Base-by-base conservation (phyloP, 305 asterid genomes). In the Andrographis paniculata region DNA sequence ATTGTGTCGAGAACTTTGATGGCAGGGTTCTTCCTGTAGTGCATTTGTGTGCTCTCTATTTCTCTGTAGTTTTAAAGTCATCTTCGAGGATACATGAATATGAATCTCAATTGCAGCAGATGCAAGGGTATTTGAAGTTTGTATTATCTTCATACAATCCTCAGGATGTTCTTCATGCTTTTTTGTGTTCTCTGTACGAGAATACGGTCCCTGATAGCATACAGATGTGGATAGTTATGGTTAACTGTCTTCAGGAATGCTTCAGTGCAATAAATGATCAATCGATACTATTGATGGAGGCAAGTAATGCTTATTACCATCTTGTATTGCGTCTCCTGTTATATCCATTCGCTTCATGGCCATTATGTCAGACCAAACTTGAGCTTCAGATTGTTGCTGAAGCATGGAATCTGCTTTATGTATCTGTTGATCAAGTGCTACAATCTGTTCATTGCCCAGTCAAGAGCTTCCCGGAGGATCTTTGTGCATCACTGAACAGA, bases 321-420 rank as follows among this genome's bases (percentile, higher is more conserved):
- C 59, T 52, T 21, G 47, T 54, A 20, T 52, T 77, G 57, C 72
- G 60, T 63, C 74, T 81, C 58, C 70, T 81, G 16, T 55, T 61
- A 13, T 85, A 78, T 47, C 94, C 91, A 48, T 74, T 78, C 63
- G 75, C 76, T 65, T 49, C 63, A 19, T 66, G 67, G 66, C 61
- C 73, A 45, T 47, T 19, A 41, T 53, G 36, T 67, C 55, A 65
- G 30, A 59, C 44, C 38, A 60, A 74, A 42, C 64, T 35, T 42
- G 71, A 64, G 55, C 63, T 62, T 61, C 69, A 54, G 51, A 56
- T 57, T 36, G 62, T 74, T 58, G 49, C 57, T 23, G 81, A 71
- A 53, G 70, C 13, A 10, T 85, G 93, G 95, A 66, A 56, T 63
- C 59, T 48, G 39, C 76, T 81, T 50, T 74, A 67, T 66, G 58